These are phyloP conservation scores for Boletus sp. DNA, from an alignment of 768 basidiomycete species.

Conservation along the genomic window DNA sequence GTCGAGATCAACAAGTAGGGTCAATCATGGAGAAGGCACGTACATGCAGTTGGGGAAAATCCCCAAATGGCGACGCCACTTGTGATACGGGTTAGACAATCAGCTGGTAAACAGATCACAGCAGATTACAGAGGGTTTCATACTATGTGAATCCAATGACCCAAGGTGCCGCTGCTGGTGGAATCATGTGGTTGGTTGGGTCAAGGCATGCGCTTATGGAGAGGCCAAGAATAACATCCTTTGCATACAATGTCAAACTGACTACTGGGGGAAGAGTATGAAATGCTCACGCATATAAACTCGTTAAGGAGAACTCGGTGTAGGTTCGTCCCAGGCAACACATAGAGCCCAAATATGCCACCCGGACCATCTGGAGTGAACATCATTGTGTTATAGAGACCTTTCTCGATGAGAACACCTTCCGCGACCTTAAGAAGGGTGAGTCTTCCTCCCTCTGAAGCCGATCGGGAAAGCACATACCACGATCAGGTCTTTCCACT, in stretches of 20 bases:
- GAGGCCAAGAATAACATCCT: slow-evolving; percentile 20
- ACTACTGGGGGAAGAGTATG: background rate
- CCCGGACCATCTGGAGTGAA: slow-evolving; percentile 36
- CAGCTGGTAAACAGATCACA: background rate
- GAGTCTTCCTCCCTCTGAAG: slow-evolving; percentile 13
- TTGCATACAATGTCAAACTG: background rate
- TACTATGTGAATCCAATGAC: slow-evolving; percentile 60
- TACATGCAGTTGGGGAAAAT: slow-evolving; percentile 49
- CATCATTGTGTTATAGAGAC: slow-evolving; percentile 30
- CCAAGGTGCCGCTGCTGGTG: slow-evolving; percentile 51
- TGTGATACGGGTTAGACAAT: background rate
- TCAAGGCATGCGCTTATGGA: slow-evolving; percentile 31
- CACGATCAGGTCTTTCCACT: slow-evolving; percentile 53
- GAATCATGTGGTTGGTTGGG: slow-evolving; percentile 55
- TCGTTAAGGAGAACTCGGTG: slow-evolving; percentile 37
- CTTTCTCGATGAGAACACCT: slow-evolving; percentile 24
- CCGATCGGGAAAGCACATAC: slow-evolving; percentile 45
- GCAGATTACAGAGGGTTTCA: slow-evolving; percentile 23
- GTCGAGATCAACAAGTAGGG: background rate
- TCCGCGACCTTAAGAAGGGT: slow-evolving; percentile 23
- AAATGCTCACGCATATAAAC: slow-evolving; percentile 32
- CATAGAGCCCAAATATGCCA: slow-evolving; percentile 39
- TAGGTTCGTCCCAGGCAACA: slow-evolving; percentile 29
- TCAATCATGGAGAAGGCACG: background rate
- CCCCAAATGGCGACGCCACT: slow-evolving; percentile 62